Conservation (phyloP, 2,329 filamentous ascomycete genomes). For the Rhinocladiella similis region DNA sequence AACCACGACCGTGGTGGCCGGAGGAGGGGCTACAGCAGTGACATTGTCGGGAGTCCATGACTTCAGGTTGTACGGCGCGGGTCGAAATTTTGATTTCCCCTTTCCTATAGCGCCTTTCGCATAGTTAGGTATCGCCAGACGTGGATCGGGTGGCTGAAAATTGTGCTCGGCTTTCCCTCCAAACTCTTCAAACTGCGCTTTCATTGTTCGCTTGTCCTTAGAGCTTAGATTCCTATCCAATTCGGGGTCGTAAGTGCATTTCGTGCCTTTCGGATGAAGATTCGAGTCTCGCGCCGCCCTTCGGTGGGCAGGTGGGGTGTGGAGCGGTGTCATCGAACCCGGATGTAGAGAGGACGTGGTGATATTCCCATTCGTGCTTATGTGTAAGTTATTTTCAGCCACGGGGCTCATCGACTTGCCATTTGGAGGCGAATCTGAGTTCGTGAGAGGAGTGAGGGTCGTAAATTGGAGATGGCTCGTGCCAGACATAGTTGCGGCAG, state of each 20-base stretch:
- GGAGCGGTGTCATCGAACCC: constrained; percentile 41
- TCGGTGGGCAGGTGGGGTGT: constrained; percentile 45
- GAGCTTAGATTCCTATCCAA: constrained; percentile 59
- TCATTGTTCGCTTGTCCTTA: constrained; percentile 53
- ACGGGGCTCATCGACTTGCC: constrained; percentile 58
- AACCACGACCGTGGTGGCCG: constrained; percentile 86
- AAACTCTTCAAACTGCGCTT: constrained; percentile 55
- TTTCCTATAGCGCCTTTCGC: constrained; percentile 63
- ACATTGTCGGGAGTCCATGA: constrained; percentile 79
- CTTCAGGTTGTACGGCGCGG: constrained; percentile 74
- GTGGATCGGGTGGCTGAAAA: constrained; percentile 76
- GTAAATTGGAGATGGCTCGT: constrained; percentile 53
- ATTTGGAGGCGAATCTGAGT: constrained; percentile 63
- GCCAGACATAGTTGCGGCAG: constrained; percentile 54
- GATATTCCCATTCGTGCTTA: constrained; percentile 22
- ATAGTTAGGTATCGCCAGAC: constrained; percentile 67
- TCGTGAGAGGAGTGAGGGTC: constrained; percentile 66
- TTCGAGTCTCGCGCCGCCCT: constrained; percentile 52
- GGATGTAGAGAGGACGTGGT: constrained; percentile 34
- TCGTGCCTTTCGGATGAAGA: constrained; percentile 58
- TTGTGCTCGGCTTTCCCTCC: constrained; percentile 68
- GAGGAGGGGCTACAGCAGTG: constrained; percentile 77
- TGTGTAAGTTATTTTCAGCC: constrained; percentile 24
- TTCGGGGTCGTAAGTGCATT: constrained; percentile 63
- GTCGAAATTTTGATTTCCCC: constrained; percentile 68